Conservation (phyloP, 164 flowering plant species). For the Echeveria elegans region DNA sequence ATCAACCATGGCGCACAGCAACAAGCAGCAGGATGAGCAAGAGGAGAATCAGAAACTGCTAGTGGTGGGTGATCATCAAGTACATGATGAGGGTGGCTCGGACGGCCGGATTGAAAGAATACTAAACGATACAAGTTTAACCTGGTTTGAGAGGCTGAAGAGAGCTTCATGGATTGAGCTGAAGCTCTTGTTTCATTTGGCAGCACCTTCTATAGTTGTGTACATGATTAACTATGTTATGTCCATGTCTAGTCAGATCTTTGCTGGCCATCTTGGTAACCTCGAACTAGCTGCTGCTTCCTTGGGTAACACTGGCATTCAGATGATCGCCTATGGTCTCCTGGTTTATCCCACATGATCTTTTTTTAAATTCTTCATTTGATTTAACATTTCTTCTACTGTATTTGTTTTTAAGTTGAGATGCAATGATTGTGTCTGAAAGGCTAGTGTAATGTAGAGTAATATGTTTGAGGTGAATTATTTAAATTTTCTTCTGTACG, state of each 20-base stretch:
- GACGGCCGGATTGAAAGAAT: background rate
- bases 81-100: constrained; percentile 1
- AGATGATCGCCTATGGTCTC: background rate
- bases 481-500: no score
- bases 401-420: no score
- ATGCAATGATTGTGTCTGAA: no score
- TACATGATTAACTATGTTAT: constrained; percentile 1
- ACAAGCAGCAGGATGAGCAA: no score
- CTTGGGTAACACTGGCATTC: background rate
- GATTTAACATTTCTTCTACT: no score
- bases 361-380: background rate
- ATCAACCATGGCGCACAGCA: no score
- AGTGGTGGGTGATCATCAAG: background rate
- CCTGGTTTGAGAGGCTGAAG: background rate
- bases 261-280: background rate
- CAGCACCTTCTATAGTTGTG: background rate
- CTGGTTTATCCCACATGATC: background rate
- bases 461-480: no score
- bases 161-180: background rate
- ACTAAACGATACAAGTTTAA: background rate
- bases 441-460: no score
- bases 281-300: background rate
- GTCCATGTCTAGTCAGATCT: background rate
- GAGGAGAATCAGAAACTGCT: no score
- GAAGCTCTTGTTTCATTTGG: background rate